These are phyloP conservation scores for Curvularia verruculosa DNA, from an alignment of 2,329 filamentous ascomycete genomes.

Conservation along the genomic window DNA sequence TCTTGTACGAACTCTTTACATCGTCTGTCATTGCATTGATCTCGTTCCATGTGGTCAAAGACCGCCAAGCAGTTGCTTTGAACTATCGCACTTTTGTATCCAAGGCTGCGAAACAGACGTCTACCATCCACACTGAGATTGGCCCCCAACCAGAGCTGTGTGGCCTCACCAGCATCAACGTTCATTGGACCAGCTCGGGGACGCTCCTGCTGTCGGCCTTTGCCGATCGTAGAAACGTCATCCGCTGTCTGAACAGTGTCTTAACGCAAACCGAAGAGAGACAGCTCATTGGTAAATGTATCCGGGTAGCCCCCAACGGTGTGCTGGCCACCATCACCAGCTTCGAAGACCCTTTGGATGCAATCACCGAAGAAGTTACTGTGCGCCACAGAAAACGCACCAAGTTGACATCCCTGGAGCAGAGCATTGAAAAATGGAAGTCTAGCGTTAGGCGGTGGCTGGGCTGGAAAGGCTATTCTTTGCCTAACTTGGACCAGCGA, in stretches of 20 bases:
- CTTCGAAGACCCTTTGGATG: slow-evolving; percentile 39
- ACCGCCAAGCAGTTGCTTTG: slow-evolving; percentile 41
- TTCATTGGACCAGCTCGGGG: slow-evolving; percentile 45
- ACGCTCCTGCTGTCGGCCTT: slow-evolving; percentile 42
- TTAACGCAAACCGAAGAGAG: slow-evolving; percentile 24
- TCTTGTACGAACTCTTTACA: slow-evolving; percentile 48
- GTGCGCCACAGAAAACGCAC: slow-evolving; percentile 36
- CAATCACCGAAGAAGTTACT: slow-evolving; percentile 23
- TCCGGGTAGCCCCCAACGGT: slow-evolving; percentile 47
- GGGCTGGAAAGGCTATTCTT: slow-evolving; percentile 43
- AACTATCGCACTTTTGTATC: slow-evolving; percentile 48
- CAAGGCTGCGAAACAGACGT: slow-evolving; percentile 20
- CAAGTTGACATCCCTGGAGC: slow-evolving; percentile 34
- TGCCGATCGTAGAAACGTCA: slow-evolving; percentile 30
- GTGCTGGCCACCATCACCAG: slow-evolving; percentile 38
- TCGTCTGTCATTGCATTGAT: slow-evolving; percentile 47
- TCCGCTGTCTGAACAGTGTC: slow-evolving; percentile 31
- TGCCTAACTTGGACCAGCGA: slow-evolving; percentile 32
- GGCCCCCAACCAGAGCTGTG: slow-evolving; percentile 11
- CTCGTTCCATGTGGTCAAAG: slow-evolving; percentile 42
- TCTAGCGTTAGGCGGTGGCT: slow-evolving; percentile 41
- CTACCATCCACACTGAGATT: slow-evolving; percentile 13
- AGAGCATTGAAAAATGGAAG: slow-evolving; percentile 46
- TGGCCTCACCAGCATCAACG: slow-evolving; percentile 41
- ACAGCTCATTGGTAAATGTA: slow-evolving; percentile 30